Base-by-base conservation (phyloP, 108 stramenopile genomes). In the Epithemia pelagica region DNA sequence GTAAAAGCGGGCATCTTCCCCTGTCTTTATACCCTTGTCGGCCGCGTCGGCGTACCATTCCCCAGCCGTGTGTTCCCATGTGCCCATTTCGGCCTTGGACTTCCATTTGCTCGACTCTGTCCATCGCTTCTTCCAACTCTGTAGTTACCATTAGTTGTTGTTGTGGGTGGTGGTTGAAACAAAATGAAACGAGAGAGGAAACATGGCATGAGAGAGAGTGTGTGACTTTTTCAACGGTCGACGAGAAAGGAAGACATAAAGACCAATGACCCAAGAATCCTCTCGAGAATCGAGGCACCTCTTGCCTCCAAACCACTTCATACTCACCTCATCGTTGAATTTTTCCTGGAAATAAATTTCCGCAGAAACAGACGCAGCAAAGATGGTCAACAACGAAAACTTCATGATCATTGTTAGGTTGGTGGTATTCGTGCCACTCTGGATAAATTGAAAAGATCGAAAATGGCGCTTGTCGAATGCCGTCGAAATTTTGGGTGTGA, bases 1-100 rank as follows among this genome's bases (percentile, higher is more conserved):
- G 78, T 98, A 99, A 76, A 99, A 99, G 54, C 94, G 87, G 28
- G 95, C 91, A 65, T 95, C 92, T 61, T 91, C 76, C 52, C 84
- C 79, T 22, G 96, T 96, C 78, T 97, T 75, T 71, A 99, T 97
- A 52, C 97, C 97, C 79, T 95, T 92, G 87, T 98, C 95, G 30
- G 75, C 80, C 28, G 72, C 80, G 54, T 88, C 92, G 52, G 81
- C 94, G 74, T 92, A 81, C 85, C 85, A 97, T 71, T 95, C 74
- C 19, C 97, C 98, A 27, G 94, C 87, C 51, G 96, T 96, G 77
- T 88, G 91, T 55, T 79, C 80, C 99, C 99, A 99, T 64, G 80
- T 77, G 54, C 98, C 97, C 74, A 96, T 83, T 78, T 97, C 95
- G 28, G 60, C 65, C 31, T 83, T 81, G 52, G 91, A 64, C 79